Conservation (phyloP, 768 basidiomycete species). For the Chalciporus pseudorubinellus region DNA sequence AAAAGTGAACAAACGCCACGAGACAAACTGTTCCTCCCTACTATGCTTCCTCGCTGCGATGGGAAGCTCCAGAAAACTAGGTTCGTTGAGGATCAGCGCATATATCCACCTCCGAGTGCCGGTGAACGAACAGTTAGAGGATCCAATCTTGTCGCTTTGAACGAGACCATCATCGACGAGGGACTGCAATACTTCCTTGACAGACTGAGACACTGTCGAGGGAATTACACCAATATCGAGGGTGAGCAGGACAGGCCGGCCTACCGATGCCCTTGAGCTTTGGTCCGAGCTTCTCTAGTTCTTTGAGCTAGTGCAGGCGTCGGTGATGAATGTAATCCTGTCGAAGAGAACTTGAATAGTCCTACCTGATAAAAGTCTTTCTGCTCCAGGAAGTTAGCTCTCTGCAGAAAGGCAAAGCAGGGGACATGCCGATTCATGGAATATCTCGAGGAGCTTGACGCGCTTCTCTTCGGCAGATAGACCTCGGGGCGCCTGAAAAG, state of each 20-base stretch:
- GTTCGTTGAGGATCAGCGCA: slow-evolving; percentile 16
- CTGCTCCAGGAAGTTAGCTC: slow-evolving; percentile 36
- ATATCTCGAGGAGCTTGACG: slow-evolving; percentile 84
- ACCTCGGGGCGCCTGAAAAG: slow-evolving; percentile 70
- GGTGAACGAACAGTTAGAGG: slow-evolving; percentile 81
- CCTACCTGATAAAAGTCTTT: slow-evolving; percentile 76
- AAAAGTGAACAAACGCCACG: not conserved
- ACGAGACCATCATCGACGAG: slow-evolving; percentile 87
- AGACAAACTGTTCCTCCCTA: slow-evolving; percentile 28
- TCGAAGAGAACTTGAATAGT: not conserved
- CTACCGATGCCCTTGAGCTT: slow-evolving; percentile 90
- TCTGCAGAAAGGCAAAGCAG: not conserved
- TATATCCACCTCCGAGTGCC: slow-evolving; percentile 14
- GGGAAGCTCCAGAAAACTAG: slow-evolving; percentile 96
- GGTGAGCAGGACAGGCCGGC: slow-evolving; percentile 2
- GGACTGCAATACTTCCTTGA: slow-evolving; percentile 88
- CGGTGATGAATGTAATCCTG: not conserved
- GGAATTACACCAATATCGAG: not conserved
- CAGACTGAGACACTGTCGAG: slow-evolving; percentile 73
- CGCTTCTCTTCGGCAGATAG: slow-evolving; percentile 90
- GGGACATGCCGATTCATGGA: slow-evolving; percentile 75
- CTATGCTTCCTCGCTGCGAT: slow-evolving; percentile 79
- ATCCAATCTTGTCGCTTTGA: slow-evolving; percentile 88
- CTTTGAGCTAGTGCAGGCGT: slow-evolving; percentile 61
- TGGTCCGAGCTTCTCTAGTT: slow-evolving; percentile 84